These are phyloP conservation scores for Saururus chinensis DNA, from an alignment of 164 flowering plant species.

Conservation along the genomic window DNA sequence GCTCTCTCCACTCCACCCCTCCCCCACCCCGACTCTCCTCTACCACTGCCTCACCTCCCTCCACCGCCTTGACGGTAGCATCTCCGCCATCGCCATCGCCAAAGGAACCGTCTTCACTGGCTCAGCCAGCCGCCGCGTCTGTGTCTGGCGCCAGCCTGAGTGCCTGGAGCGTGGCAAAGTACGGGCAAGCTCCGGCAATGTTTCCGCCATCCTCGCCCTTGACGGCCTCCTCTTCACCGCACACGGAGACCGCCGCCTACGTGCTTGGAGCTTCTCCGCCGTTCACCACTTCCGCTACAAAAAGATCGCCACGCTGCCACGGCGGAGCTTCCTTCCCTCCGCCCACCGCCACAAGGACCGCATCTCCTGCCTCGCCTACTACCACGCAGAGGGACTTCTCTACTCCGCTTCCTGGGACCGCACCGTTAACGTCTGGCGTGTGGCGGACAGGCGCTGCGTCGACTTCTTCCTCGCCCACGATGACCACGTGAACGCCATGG, in stretches of 20 bases:
- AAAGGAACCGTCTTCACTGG: constrained; percentile 29
- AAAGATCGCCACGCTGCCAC: constrained; percentile 15
- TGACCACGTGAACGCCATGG: constrained; percentile 22
- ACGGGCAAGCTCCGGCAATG: constrained; percentile 18
- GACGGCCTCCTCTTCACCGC: constrained; percentile 23
- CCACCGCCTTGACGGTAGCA: constrained; percentile 31
- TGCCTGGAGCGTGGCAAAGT: constrained; percentile 25
- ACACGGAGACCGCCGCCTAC: constrained; percentile 25
- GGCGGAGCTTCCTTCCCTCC: constrained; percentile 2
- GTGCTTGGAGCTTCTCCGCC: constrained; percentile 20
- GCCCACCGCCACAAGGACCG: constrained; percentile 25
- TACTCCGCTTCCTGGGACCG: constrained; percentile 32
- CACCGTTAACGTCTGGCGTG: constrained; percentile 26
- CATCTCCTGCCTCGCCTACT: constrained; percentile 38
- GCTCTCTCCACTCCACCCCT: constrained; percentile 13
- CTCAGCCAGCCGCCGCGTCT: constrained; percentile 28
- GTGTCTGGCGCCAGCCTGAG: constrained; percentile 33
- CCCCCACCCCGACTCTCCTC: constrained; percentile 20
- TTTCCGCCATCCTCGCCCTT: constrained; percentile 26
- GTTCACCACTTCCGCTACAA: constrained; percentile 8
- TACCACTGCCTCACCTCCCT: constrained; percentile 28
- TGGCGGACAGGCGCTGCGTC: constrained; percentile 15
- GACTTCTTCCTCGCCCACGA: constrained; percentile 34
- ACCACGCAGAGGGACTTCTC: constrained; percentile 21
- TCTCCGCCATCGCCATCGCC: constrained; percentile 25